phyloP scores from a whole-genome alignment of 2,329 filamentous ascomycete species.

The Alternaria brassicae region DNA sequence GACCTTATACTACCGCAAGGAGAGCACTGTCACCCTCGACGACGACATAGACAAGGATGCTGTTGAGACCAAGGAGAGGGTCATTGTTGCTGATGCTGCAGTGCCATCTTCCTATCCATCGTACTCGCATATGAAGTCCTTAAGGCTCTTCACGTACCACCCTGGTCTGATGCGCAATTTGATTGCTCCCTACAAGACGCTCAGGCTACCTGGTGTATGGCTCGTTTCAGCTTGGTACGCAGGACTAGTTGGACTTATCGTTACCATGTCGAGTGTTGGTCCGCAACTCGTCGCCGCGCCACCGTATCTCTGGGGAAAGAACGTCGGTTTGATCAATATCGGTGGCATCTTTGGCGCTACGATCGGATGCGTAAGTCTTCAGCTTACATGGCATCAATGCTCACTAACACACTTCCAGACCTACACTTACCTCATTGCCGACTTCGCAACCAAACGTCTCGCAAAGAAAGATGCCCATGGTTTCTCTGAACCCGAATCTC shows the following conservation, averaged over 20 bases:
- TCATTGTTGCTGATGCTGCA: slow-evolving; percentile 12
- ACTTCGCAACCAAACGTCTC: slow-evolving; percentile 47
- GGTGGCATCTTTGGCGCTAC: slow-evolving; percentile 49
- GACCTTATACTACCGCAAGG: slow-evolving; percentile 49
- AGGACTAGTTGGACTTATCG: slow-evolving; percentile 52
- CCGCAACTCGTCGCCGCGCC: slow-evolving; percentile 49
- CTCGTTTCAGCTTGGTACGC: slow-evolving; percentile 54
- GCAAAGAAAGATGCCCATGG: slow-evolving; percentile 49
- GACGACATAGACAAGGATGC: slow-evolving; percentile 21
- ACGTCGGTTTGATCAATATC: slow-evolving; percentile 50
- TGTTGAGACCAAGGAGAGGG: slow-evolving; percentile 27
- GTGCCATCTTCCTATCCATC: slow-evolving; percentile 27
- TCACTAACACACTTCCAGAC: slow-evolving; percentile 7
- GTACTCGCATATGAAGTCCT: slow-evolving; percentile 47
- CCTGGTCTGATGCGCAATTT: slow-evolving; percentile 46
- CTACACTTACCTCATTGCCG: slow-evolving; percentile 49
- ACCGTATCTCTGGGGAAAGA: slow-evolving; percentile 53
- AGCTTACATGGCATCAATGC: rapidly evolving
- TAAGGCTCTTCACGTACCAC: slow-evolving; percentile 47
- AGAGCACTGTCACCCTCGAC: slow-evolving; percentile 19
- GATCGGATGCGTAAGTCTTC: slow-evolving; percentile 39
- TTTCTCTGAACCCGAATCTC: slow-evolving; percentile 51
- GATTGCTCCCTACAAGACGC: slow-evolving; percentile 47
- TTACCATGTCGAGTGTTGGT: slow-evolving; percentile 50
- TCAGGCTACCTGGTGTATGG: slow-evolving; percentile 53